Base-by-base conservation (phyloP, 371 early-diverging fungal species). In the Lichtheimia hyalospora region DNA sequence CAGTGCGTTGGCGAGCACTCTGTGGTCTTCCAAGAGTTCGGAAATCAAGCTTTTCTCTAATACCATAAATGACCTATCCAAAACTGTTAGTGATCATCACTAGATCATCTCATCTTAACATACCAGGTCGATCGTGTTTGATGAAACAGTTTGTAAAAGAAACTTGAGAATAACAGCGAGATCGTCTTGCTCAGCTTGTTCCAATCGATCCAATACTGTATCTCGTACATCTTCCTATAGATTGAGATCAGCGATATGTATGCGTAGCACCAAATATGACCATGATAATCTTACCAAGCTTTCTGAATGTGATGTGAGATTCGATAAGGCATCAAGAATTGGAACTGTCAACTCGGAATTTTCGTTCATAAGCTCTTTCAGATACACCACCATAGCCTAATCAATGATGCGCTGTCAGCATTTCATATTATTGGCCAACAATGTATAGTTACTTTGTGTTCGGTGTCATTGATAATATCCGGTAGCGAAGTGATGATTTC, bases 381-480 rank as follows among this genome's bases (percentile, higher is more conserved):
- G 65, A 43, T 81, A 85, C 4, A 82, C 75, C 0, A 90, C 88
- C 13, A 85, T 74, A 5, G 76, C 69, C 82, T 86, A 56, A 10
- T 16, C 1, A 42, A 16, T 46, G 0, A 52, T 18, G 18, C 18
- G 10, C 16, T 15, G 53, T 41, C 39, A 52, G 16, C 4, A 20
- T 25, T 54, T 28, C 25, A 25, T 25, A 27, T 25, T 23, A 5
- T 14, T 40, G 10, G 0, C 27, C 28, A 16, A 40, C 56, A 20
- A 23, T 2, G 28, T 44, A 7, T 5, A 18, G 18, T 41, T 72
- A 86, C 84, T 68, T 81, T 80, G 54, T 88, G 90, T 62, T 91
- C 89, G 8, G 90, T 82, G 53, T 93, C 93, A 8, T 83, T 85
- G 12, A 92, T 67, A 21, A 93, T 90, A 54, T 93, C 92, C 0